Evolutionary conservation across 345 rosid species (phyloP), one percentile per base, ranked within the genome.

Genomic region (Gossypium sturtianum): DNA sequence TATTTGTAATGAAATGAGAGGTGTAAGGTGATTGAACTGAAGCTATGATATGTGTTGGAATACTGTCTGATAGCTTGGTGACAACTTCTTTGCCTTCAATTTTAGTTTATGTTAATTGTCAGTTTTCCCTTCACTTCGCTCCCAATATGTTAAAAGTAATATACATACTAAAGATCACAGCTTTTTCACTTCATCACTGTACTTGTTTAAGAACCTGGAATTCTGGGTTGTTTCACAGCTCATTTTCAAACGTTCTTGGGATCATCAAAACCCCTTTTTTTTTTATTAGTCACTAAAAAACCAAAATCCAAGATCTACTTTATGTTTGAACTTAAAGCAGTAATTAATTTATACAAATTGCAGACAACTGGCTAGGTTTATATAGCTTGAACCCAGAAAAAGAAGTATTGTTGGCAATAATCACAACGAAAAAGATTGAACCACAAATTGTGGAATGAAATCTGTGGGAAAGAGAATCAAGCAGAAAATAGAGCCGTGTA

Each of bases 381-480:
- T 5, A 20, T 53, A 53, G 58, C 20, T 27, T 62, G 4, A 57
- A 57, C 29, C 62, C 62, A 57, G 13, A 22, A 9, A 63, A 65
- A 44, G 70, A 66, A 66, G 20, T 48, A 3, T 13, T 68, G 57
- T 23, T 16, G 10, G 9, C 41, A 57, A 67, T 5, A 67, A 15
- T 23, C 15, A 48, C 57, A 48, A 48, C 20, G 56, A 25, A 48
- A 11, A 48, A 16, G 7, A 15, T 22, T 49, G 58, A 27, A 69
- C 72, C 44, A 51, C 72, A 16, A 51, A 51, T 51, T 69, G 45
- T 27, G 73, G 60, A 69, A 69, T 51, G 73, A 51, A 69, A 69
- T 69, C 73, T 51, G 23, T 29, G 15, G 44, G 41, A 34, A 34
- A 9, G 58, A 51, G 60, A 69, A 69, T 69, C 60, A 51, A 51